Conservation (phyloP, 2,329 filamentous ascomycete species). For the Neoascochyta sp. region DNA sequence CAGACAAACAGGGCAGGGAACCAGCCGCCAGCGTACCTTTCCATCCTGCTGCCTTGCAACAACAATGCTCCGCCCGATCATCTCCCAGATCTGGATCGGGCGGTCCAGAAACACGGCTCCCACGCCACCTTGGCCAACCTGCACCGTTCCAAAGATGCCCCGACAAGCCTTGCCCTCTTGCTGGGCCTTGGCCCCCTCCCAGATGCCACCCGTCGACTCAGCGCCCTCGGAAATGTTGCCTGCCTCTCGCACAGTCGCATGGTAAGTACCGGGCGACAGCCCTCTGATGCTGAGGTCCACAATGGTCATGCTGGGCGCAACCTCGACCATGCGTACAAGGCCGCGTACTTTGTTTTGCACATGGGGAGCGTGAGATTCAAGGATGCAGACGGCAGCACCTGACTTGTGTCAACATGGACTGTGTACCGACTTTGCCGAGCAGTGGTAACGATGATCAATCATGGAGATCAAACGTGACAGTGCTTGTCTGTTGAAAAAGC, state of each 20-base stretch:
- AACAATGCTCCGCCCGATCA: slow-evolving; percentile 90
- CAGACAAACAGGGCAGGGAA: not conserved
- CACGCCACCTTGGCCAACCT: slow-evolving; percentile 70
- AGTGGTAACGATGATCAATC: no score
- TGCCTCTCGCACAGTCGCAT: slow-evolving; percentile 77
- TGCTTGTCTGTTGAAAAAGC: not conserved
- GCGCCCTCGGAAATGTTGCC: slow-evolving; percentile 84
- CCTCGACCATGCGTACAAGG: slow-evolving; percentile 89
- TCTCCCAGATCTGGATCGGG: slow-evolving; percentile 86
- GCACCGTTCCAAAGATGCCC: slow-evolving; percentile 69
- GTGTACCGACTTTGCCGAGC: no score
- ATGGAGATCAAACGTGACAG: no score
- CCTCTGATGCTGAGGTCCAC: slow-evolving; percentile 85
- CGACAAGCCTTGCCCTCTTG: slow-evolving; percentile 49
- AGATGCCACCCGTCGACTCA: slow-evolving; percentile 78
- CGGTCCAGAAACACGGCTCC: slow-evolving; percentile 79
- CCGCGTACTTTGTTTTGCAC: slow-evolving; percentile 72
- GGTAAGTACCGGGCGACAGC: slow-evolving; percentile 74
- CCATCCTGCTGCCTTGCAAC: slow-evolving; percentile 66
- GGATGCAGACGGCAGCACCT: slow-evolving; percentile 88
- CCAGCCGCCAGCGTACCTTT: slow-evolving; percentile 25
- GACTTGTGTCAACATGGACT: slow-evolving; percentile 5
- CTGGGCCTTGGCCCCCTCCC: slow-evolving; percentile 55
- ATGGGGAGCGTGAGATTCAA: slow-evolving; percentile 71
- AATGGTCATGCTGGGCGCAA: slow-evolving; percentile 71